Evolutionary conservation across 495 filamentous ascomycete species (phyloP).

Genomic region (Trichodelitschia bisporula): DNA sequence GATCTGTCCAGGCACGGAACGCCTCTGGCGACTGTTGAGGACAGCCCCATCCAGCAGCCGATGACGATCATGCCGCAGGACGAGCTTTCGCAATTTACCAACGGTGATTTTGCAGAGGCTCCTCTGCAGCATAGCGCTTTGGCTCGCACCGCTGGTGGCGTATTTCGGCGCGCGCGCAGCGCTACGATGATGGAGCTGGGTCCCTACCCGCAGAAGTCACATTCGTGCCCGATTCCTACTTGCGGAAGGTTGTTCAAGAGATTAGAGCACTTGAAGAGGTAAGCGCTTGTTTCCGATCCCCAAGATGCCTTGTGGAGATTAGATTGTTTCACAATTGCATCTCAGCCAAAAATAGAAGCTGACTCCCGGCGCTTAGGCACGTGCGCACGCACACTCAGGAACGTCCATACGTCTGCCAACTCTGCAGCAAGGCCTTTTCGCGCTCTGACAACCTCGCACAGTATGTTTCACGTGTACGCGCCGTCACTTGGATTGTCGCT

Average conservation of each 20-base stretch:
- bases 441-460: conserved; percentile 96
- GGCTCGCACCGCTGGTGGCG: conserved; percentile 36
- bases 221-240: conserved; percentile 95
- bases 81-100: conserved; percentile 35
- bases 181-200: conserved; percentile 92
- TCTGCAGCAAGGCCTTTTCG: conserved; percentile 97
- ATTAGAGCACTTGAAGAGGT: conserved; percentile 97
- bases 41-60: conserved; percentile 45
- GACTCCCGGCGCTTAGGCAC: conserved; percentile 41
- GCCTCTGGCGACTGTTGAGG: conserved; percentile 58
- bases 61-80: conserved; percentile 33
- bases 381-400: conserved; percentile 98
- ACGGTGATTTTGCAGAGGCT: conserved; percentile 29
- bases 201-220: conserved; percentile 90
- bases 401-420: conserved; percentile 85
- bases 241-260: conserved; percentile 96
- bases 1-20: conserved; percentile 74
- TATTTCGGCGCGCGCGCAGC: conserved; percentile 72
- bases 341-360: too few species aligned
- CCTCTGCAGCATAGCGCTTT: conserved; percentile 33
- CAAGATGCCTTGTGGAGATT: too few species aligned
- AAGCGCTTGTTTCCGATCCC: conserved; percentile 21
- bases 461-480: conserved; percentile 26
- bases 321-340: too few species aligned
- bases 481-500: background rate